Evolutionary conservation across 495 filamentous ascomycete species (phyloP), one percentile per base, ranked within the genome.

Genomic region (Gamarada debralockiae): DNA sequence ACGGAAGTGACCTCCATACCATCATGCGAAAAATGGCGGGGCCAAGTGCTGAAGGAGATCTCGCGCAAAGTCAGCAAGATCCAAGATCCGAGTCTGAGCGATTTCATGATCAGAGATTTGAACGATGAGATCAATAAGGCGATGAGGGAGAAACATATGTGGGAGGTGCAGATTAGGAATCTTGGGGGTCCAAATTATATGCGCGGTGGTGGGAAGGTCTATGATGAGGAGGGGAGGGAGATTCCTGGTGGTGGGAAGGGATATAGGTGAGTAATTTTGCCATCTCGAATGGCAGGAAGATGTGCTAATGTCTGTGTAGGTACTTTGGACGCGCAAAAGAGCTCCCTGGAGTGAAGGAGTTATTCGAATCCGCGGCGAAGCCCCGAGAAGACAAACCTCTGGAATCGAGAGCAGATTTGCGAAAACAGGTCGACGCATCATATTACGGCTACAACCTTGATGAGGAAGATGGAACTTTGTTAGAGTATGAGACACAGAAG

Each of bases 51-150:
- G 40, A 96, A 96, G 66, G 93, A 98, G 65, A 89, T 98, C 66
- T 93, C 88, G 50, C 90, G 93, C 67, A 97, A 97, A 69, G 89
- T 97, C 18, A 85, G 89, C 41, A 87, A 89, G 61, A 97, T 98
- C 74, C 93, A 97, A 67, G 95, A 97, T 58, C 69, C 76, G 6
- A 84, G 84, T 24, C 78, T 97, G 13, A 88, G 83, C 70, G 93
- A 98, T 74, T 97, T 84, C 74, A 93, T 97, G 74, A 92, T 98
- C 70, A 85, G 93, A 53, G 93, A 98, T 68, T 76, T 98, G 59
- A 98, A 98, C 70, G 93, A 98, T 70, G 95, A 98, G 72, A 95
- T 98, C 77, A 98, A 98, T 73, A 95, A 95, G 71, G 80, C 95
- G 44, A 96, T 98, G 88, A 85, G 90, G 47, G 93, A 98, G 77